Evolutionary conservation across 176 grass and related monocot species (phyloP), one percentile per base, ranked within the genome.

Genomic region (Tillandsia leiboldiana): DNA sequence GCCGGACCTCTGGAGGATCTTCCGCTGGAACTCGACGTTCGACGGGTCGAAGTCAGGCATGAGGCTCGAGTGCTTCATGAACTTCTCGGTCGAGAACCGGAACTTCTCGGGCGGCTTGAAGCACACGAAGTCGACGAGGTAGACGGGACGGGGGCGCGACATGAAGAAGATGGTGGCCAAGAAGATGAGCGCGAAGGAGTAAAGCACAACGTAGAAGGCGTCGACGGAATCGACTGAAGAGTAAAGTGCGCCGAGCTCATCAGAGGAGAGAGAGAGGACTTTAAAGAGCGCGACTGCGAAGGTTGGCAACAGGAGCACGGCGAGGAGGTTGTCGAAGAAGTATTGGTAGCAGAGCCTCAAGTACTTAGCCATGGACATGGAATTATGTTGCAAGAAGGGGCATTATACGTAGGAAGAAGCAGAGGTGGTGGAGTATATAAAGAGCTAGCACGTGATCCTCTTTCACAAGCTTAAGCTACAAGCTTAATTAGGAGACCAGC

Each of bases 1-100:
- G 0, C 94, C 94, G 9, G 94, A 92, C 42, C 94, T 82, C 87
- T 97, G 89, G 2, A 93, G 77, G 74, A 97, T 97, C 74, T 87
- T 92, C 74, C 89, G 84, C 82, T 97, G 94, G 83, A 97, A 97
- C 71, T 93, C 84, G 50, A 97, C 50, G 1, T 28, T 80, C 10
- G 74, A 75, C 24, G 88, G 75, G 26, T 85, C 59, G 69, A 86
- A 88, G 79, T 86, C 84, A 26, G 83, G 86, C 70, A 81, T 87
- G 12, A 88, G 74, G 72, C 69, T 42, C 29, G 94, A 93, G 77
- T 87, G 94, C n/a, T 27, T 61, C 64, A 97, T 70, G 84, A 97
- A 97, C 61, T 76, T 73, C 13, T 64, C 58, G 74, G 79, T 87
- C 58, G 54, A 71, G 26, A 84, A 80, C 75, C 86, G 69, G 50